Conservation (phyloP, 2,329 filamentous ascomycete species). For the Scedosporium minutisporum region DNA sequence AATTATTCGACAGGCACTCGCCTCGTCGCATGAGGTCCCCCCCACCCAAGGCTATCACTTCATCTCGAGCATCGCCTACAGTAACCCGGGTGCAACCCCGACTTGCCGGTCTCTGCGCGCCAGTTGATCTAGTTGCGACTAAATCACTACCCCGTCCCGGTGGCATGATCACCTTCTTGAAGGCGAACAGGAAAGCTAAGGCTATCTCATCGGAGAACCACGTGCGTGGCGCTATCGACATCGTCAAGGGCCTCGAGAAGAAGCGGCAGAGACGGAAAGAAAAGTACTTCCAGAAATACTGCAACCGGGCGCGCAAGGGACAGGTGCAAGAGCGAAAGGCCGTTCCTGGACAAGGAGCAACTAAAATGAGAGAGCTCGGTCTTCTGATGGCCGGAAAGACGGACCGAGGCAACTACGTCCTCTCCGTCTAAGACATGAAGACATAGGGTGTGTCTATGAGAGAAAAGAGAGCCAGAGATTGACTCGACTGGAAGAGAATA, state of each 20-base stretch:
- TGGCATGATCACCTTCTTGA: constrained; percentile 51
- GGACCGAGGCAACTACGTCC: constrained; percentile 65
- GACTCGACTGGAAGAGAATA: neutral
- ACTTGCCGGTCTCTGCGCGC: constrained; percentile 34
- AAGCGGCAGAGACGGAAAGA: constrained; percentile 89
- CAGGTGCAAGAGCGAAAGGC: constrained; percentile 54
- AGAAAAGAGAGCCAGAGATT: neutral
- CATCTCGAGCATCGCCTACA: constrained; percentile 17
- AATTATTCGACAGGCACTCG: constrained; percentile 58
- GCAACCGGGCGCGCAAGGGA: constrained; percentile 68
- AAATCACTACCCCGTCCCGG: constrained; percentile 73
- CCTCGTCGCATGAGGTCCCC: constrained; percentile 63
- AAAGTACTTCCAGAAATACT: constrained; percentile 84
- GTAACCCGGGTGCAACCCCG: constrained; percentile 26
- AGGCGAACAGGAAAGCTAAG: constrained; percentile 31
- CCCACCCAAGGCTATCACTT: constrained; percentile 38
- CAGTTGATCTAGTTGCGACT: constrained; percentile 64
- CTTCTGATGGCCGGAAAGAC: constrained; percentile 76
- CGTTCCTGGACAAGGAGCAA: constrained; percentile 75
- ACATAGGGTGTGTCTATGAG: neutral
- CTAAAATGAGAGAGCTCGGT: constrained; percentile 77
- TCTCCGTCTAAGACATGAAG: constrained; percentile 49
- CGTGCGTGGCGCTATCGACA: constrained; percentile 89
- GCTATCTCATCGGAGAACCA: constrained; percentile 43
- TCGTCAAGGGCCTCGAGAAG: constrained; percentile 89